Evolutionary conservation across 1,139 yeast species (phyloP), one percentile per base, ranked within the genome.

Genomic region (Suhomyces ambrosiae): DNA sequence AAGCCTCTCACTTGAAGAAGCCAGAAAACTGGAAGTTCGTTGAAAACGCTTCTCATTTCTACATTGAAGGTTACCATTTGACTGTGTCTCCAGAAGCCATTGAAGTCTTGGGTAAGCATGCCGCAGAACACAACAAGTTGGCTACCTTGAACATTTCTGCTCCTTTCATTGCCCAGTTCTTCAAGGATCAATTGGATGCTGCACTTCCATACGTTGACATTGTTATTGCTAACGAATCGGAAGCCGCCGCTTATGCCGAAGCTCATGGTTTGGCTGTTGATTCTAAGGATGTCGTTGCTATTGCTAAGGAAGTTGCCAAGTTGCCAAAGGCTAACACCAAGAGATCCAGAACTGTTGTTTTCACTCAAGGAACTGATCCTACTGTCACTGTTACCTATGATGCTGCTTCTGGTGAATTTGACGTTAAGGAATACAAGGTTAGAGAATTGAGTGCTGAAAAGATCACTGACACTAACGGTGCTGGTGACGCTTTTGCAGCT

Each of bases 401-500:
- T 46, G 63, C 67, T 38, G 63, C 63, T 24, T 58, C 74, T 32
- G 76, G 75, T 42, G 59, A 73, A 30, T 76, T 63, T 53, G 64
- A 61, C 15, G 68, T 76, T 46, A 63, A 75, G 49, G 70, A 71
- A 53, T 80, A 65, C 73, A 74, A 85, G 36, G 96, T 92, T 39
- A 83, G 79, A 53, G 77, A 82, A 46, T 76, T 92, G 58, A 84
- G 79, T 32, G 58, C 78, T 32, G 68, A 74, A 35, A 73, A 84
- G 65, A 77, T 92, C 48, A 82, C 76, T 41, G 99, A 92, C 71
- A 87, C 97, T 60, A 92, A 92, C 69, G 98, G 98, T 73, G 98
- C 98, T 32, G 99, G 98, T 64, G 99, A 92, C 62, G 97, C 98
- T 16, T 92, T 92, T 61, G 98, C 97, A 43, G 95, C 96, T 59